phyloP scores from a whole-genome alignment of 192 early-diverging fungal species.

The Rhizophagus sp. region DNA sequence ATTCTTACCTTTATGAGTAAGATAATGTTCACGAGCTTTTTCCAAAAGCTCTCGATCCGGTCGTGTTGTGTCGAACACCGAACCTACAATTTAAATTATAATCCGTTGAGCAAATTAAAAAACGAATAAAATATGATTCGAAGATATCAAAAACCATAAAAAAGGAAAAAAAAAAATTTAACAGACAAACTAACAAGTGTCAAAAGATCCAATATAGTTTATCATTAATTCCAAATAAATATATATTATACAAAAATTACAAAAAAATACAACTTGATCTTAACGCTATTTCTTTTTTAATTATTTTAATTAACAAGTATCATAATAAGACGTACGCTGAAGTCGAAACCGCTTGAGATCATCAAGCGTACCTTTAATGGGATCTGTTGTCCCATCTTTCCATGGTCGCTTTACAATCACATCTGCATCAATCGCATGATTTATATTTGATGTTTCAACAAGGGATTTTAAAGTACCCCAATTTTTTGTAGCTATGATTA shows the following conservation, averaged over 20 bases:
- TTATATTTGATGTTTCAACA: constrained; percentile 1
- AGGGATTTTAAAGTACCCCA: neutral
- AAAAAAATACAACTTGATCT: neutral
- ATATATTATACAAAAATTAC: neutral
- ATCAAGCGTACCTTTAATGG: constrained; percentile 10
- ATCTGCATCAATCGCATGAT: constrained; percentile 18
- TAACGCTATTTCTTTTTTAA: too few relatives aligned
- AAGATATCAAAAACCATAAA: neutral
- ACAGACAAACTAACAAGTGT: neutral
- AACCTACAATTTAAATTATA: neutral
- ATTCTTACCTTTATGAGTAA: constrained; percentile 10
- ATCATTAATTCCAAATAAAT: neutral
- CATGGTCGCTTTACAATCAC: constrained; percentile 29
- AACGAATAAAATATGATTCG: neutral
- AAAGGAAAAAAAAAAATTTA: neutral
- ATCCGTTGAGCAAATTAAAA: neutral
- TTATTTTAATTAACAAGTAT: neutral
- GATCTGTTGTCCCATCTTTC: constrained; percentile 33
- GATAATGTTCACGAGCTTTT: constrained; percentile 10
- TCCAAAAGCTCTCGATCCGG: neutral
- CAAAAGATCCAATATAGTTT: neutral
- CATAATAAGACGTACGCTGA: constrained; percentile 10
- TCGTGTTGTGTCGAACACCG: neutral
- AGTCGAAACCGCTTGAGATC: constrained; percentile 18
- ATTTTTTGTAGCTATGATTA: neutral